Evolutionary conservation across 768 basidiomycete genomes (phyloP), one percentile per base, ranked within the genome.

Genomic region (Ephemerocybe angulata): DNA sequence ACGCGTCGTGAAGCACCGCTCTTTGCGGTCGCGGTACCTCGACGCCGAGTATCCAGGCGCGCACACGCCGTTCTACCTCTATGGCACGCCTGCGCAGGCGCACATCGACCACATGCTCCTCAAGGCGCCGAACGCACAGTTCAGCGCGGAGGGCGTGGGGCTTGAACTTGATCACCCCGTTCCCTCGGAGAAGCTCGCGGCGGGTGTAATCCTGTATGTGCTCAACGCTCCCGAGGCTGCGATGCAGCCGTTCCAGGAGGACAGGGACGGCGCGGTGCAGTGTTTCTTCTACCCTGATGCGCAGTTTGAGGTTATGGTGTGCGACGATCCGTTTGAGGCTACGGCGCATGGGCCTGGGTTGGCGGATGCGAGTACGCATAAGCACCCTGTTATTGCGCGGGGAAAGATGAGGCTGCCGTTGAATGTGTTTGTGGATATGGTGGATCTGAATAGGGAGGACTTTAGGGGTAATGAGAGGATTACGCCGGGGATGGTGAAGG

Each of bases 41-140:
- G 68, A 69, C 31, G n/a, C 52, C 21, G 50, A 58, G 12, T 64
- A 66, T 35, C 72, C 74, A 15, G 62, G 67, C 31, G 52, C 56
- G 17, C 55, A 50, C 33, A 72, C 67, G 59, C 74, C 72, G 4
- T 77, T 77, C 65, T 76, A 73, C 58, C 57, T 77, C 19, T 78
- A 74, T 43, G 73, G 75, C 22, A 66, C 66, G 6, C 10, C 40
- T 3, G 41, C 53, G 38, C 60, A 71, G 40, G 44, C 52, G 25
- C 67, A 72, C 61, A 60, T 77, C 49, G 73, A 74, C 38, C 76
- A 76, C 55, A 60, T 67, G 30, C 60, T 68, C 24, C 46, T 61
- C n/a, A 49, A 44, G 1, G 55, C 64, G 2, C 66, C 70, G 2
- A 71, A 71, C 42, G 57, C 60, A 17, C 69, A 70, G 46, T 54